phyloP scores from a whole-genome alignment of 257 asterid species.

The Solanum lignicaule region DNA sequence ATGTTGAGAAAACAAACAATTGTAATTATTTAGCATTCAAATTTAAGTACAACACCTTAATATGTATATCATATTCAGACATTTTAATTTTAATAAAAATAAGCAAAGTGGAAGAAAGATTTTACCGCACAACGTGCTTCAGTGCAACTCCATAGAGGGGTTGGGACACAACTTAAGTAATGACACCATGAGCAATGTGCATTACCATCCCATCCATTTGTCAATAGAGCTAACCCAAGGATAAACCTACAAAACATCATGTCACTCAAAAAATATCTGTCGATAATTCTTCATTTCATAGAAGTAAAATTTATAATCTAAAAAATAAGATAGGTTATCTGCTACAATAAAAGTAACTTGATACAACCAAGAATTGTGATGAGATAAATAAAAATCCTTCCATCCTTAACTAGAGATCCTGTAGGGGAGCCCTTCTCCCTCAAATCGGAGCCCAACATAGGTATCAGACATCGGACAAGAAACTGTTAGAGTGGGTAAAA shows the following conservation, averaged over 20 bases:
- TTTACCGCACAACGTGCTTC: conserved; percentile 60
- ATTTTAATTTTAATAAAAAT: too few species aligned
- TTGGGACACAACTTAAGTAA: conserved; percentile 72
- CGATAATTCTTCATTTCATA: too few species aligned
- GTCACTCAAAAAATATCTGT: background rate
- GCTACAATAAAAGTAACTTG: background rate
- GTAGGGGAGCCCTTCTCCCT: background rate
- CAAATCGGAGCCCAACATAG: background rate
- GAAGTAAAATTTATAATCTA: background rate
- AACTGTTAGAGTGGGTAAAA: too few species aligned
- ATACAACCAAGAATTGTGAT: background rate
- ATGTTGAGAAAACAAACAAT: background rate
- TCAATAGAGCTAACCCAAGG: conserved; percentile 30
- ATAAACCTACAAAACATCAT: conserved; percentile 30
- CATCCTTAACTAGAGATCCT: background rate
- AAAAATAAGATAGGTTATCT: background rate
- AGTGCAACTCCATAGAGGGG: conserved; percentile 72
- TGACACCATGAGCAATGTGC: conserved; percentile 87
- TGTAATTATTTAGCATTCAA: background rate
- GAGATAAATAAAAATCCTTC: background rate
- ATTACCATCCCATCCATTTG: conserved; percentile 61
- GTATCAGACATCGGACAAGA: background rate
- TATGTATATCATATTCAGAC: background rate
- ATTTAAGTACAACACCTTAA: background rate
- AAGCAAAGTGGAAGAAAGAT: background rate